Evolutionary conservation across 1,139 yeast species (phyloP), one percentile per base, ranked within the genome.

Genomic region (Candida neerlandica): DNA sequence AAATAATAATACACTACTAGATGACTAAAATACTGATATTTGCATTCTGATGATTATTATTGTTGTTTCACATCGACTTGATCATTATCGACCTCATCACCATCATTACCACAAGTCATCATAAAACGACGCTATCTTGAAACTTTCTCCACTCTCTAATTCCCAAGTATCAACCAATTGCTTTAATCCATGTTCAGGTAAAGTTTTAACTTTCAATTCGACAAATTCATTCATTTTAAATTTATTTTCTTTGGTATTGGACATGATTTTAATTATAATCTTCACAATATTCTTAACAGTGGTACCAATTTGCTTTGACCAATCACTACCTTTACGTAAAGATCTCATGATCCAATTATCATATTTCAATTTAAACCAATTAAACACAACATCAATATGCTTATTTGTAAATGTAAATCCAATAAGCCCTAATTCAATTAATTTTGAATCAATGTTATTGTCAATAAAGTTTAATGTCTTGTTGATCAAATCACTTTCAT

Each of bases 391-490:
- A 26, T 63, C 47, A 46, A 56, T 66, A 11, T 43, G 29, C 7
- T 40, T 30, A 23, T 51, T 37, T 3, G 27, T 18, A 21, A 44
- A 44, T 11, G 52, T 30, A 55, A 81, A 70, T 3, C 89, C 89
- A 41, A 82, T 60, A 14, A 85, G 64, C 0, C 80, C 82, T 47
- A 78, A 61, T 58, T 83, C 89, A 41, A 83, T 76, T 59, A 80
- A 65, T 41, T 71, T 72, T 4, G 80, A 70, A 54, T 81, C 85
- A 48, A 82, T 76, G 58, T 84, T 84, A 43, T 79, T 77, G 54
- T 68, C 63, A 12, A 84, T 78, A 57, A 79, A 84, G 53, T 82
- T 82, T 52, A 84, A 69, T 0, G 83, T 73, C 59, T 82, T 81
- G 41, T 67, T 66, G 18, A 80, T 68, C 49, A 84, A 62, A n/a